Evolutionary conservation across 768 basidiomycete species (phyloP).

Genomic region (Termitomyces sp.): DNA sequence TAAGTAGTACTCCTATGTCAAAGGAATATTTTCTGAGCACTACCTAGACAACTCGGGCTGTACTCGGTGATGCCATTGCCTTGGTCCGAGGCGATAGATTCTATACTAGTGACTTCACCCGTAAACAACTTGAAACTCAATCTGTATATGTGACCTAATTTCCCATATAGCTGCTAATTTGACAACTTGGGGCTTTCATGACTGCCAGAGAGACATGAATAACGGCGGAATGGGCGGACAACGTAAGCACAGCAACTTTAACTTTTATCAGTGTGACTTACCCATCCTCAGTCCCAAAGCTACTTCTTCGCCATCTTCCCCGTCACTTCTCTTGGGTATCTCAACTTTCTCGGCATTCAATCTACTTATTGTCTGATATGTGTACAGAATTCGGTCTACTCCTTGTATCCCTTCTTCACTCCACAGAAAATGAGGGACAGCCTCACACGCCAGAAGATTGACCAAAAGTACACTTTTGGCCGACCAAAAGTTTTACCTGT

Average conservation of each 20-base stretch:
- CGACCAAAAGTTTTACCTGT: constrained; percentile 25
- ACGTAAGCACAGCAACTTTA: constrained; percentile 1
- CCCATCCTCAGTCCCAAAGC: constrained; percentile 11
- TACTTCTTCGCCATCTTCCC: constrained; percentile 15
- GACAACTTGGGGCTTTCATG: constrained; percentile 48
- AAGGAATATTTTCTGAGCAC: not conserved
- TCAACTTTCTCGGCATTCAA: not conserved
- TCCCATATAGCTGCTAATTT: constrained; percentile 37
- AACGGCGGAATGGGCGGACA: constrained; percentile 19
- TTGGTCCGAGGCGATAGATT: constrained; percentile 48
- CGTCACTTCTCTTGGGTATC: constrained; percentile 15
- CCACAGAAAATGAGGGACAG: constrained; percentile 31
- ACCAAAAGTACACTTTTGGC: constrained; percentile 34
- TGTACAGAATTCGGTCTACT: constrained; percentile 11
- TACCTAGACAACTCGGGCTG: constrained; percentile 36
- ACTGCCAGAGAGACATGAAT: constrained; percentile 35
- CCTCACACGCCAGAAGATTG: constrained; percentile 32
- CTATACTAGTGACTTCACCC: constrained; percentile 45
- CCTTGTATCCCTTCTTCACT: constrained; percentile 33
- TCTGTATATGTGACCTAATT: not conserved
- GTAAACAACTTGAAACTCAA: constrained; percentile 18
- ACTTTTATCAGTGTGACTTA: too few species aligned
- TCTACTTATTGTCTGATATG: not conserved
- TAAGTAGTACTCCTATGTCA: not conserved
- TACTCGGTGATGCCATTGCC: constrained; percentile 48